Evolutionary conservation across 164 flowering plant species (phyloP).

Genomic region (Houttuynia cordata): DNA sequence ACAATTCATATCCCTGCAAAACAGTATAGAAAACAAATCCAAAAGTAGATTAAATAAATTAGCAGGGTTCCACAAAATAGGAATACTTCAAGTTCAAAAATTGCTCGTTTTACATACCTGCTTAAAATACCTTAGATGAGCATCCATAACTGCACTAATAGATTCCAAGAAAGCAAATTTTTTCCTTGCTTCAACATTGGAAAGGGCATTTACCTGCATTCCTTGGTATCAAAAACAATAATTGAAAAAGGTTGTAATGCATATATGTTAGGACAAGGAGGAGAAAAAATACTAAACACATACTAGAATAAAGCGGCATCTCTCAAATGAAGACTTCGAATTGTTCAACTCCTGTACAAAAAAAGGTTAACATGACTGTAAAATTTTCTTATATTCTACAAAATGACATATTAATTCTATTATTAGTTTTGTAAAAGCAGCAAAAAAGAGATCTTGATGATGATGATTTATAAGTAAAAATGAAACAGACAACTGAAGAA

Average conservation of each 20-base stretch:
- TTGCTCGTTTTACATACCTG: slow-evolving; percentile 28
- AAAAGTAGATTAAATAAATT: neutral
- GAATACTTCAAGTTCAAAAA: neutral
- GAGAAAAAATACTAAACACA: slow-evolving; percentile 15
- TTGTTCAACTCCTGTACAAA: slow-evolving; percentile 70
- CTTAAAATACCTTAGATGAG: slow-evolving; percentile 84
- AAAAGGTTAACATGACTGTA: neutral
- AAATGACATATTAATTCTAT: too few relatives aligned
- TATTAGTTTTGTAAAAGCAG: neutral
- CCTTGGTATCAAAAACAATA: slow-evolving; percentile 29
- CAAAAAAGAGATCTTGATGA: neutral
- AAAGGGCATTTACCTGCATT: slow-evolving; percentile 72
- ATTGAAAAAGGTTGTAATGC: slow-evolving; percentile 6
- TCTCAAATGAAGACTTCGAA: slow-evolving; percentile 89
- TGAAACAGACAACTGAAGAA: neutral
- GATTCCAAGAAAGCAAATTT: slow-evolving; percentile 85
- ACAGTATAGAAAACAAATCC: neutral
- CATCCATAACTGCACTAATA: slow-evolving; percentile 91
- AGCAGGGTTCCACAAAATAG: neutral
- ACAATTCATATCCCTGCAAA: slow-evolving; percentile 61
- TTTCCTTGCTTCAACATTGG: slow-evolving; percentile 81
- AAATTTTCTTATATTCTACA: neutral
- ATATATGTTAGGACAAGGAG: neutral
- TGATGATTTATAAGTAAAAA: neutral
- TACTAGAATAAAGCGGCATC: slow-evolving; percentile 91